Evolutionary conservation across 225 moss, liverwort and hornwort genomes (phyloP), one percentile per base, ranked within the genome.

Genomic region (Straminergon stramineum): DNA sequence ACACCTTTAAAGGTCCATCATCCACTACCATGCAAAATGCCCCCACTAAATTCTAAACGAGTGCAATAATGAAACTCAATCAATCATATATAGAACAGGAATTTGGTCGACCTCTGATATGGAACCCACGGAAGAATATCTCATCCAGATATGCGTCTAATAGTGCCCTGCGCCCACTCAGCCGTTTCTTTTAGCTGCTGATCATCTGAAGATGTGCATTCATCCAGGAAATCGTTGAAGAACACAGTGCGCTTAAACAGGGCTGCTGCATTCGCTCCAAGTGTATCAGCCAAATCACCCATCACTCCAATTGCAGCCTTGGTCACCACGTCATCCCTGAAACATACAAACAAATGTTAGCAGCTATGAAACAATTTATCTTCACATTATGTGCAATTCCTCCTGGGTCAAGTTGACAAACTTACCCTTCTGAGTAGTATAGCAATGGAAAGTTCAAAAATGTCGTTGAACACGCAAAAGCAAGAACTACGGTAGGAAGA

Each of bases 231-330:
- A 80, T 94, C 94, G 67, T 92, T 94, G 52, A 66, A 93, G 86
- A 94, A 94, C 30, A 92, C 93, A 23, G 91, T 85, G 51, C 93
- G 92, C 88, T 93, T 93, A 64, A 94, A 94, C 76, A 93, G 91
- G 48, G 93, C 88, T 34, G 94, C 91, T 39, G 94, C 93, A 34
- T 89, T 93, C 53, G 94, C 89, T 74, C 94, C 94, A 69, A 94
- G 89, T 6, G 94, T 94, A 45, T 94, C 94, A 61, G 94, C 94
- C 61, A 94, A 91, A 82, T 94, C 94, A 60, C 94, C 94, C 94
- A 94, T 94, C 39, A 94, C 94, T 70, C 94, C 94, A 85, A 94
- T 93, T 55, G 94, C 94, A 81, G 94, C 94, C 90, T 94, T 94
- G 17, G 94, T 93, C 77, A 94, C 93, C 70, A 94, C 94, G 55